A percentile compares a stretch with the other conserved stretches of the same genome.
Evolutionary conservation across 108 stramenopile genomes (phyloP).

Genomic region (Conticribra guillardii): DNA sequence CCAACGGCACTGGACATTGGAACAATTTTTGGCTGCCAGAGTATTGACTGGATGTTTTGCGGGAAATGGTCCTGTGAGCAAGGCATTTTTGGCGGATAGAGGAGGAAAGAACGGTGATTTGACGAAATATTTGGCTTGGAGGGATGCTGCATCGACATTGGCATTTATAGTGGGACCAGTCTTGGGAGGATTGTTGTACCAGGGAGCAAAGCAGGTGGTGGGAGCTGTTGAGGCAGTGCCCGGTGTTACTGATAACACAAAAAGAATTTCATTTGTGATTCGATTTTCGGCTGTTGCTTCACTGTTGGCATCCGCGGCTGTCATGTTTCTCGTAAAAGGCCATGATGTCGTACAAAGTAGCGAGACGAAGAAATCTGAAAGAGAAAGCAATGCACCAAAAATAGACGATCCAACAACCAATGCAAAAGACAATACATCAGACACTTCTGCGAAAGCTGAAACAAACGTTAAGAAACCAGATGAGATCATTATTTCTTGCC

Average conservation of each 20-base stretch:
- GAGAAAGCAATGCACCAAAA: background rate
- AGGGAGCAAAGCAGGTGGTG: conserved; percentile 21
- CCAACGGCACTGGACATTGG: conserved; percentile 41
- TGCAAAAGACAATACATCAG: background rate
- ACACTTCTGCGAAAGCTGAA: background rate
- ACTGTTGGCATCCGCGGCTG: conserved; percentile 53
- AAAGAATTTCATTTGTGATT: conserved; percentile 65
- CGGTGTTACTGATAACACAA: conserved; percentile 24
- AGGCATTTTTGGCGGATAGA: conserved; percentile 81
- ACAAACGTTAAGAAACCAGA: background rate
- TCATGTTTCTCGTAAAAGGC: conserved; percentile 53
- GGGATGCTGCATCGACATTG: conserved; percentile 76
- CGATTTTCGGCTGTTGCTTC: conserved; percentile 65
- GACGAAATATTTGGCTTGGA: conserved; percentile 64
- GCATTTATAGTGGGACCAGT: conserved; percentile 78
- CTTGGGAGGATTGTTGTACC: conserved; percentile 67
- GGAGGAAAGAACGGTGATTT: conserved; percentile 41
- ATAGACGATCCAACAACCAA: background rate
- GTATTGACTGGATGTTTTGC: conserved; percentile 77
- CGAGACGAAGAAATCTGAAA: background rate
- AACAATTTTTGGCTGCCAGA: conserved; percentile 60
- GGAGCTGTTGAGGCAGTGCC: background rate
- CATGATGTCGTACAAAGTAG: too few relatives aligned
- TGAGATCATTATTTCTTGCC: too few relatives aligned
- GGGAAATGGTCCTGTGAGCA: conserved; percentile 72